Evolutionary conservation across 495 filamentous ascomycete species (phyloP), one percentile per base, ranked within the genome.

Genomic region (Mytilinidion resinicola): DNA sequence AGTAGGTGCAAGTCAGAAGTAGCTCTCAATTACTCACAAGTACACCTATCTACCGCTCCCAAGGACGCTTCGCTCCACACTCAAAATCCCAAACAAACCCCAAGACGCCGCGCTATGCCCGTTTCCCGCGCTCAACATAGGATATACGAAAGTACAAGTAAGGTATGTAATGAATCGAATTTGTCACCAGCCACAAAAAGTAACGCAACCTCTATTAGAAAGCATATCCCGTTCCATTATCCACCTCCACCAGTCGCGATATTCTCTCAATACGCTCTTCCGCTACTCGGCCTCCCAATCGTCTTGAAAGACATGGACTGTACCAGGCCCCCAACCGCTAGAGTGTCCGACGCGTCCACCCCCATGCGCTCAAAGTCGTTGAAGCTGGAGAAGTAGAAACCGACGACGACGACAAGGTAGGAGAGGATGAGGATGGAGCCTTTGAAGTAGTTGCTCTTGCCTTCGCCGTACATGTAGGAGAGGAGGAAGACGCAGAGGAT

Each of bases 401-500:
- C 93, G 34, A 91, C 80, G 19, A 96, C 75, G 21, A 99, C 89
- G 41, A 97, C 95, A 20, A 97, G 72, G 71, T 99, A 99, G 44
- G 87, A 92, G 30, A 99, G 78, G 56, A 97, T 83, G 50, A 99
- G 80, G 64, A 96, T 95, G 58, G 90, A 95, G 48, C 93, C 93
- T 69, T 89, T 90, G 81, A 90, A 90, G 73, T 90, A 90, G 70
- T 90, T 90, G 74, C 87, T 90, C 80, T 99, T 99, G 49, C 93
- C 93, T 73, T 99, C 93, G 57, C 95, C 91, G 60, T 97, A 95
- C 78, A 99, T 92, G 73, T 97, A 96, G 54, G 89, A 95, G 39
- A 99, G 80, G 38, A 99, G 76, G 78, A 99, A 97, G 35, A 99
- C 92, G 69, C 95, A 97, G 49, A 99, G 80, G 54, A 96, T 96